phyloP scores from a whole-genome alignment of 805 yeast genomes.

The Wickerhamiella australiensis region DNA sequence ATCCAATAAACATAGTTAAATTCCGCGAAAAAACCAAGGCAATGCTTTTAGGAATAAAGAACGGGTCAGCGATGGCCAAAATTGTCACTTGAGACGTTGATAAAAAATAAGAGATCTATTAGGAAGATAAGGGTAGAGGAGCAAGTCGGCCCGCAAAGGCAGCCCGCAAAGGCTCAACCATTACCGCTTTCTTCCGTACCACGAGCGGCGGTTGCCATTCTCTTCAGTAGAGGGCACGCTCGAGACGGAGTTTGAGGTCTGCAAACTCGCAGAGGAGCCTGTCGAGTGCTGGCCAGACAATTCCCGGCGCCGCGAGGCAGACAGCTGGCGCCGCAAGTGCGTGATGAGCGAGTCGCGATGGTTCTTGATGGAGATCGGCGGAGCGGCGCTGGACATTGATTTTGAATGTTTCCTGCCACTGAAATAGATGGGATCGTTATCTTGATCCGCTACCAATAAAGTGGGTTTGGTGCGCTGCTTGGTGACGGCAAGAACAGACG shows the following conservation, averaged over 20 bases:
- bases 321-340: conserved; percentile 12
- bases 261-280: conserved; percentile 9
- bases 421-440: conserved; percentile 3
- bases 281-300: conserved; percentile 1
- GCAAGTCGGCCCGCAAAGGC: too few relatives aligned
- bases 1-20: neutral
- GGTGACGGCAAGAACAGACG: neutral
- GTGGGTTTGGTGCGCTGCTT: conserved; percentile 6
- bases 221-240: conserved; percentile 1
- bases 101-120: neutral
- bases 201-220: conserved; percentile 3
- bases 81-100: neutral
- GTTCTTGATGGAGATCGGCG: conserved; percentile 5
- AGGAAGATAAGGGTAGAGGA: neutral
- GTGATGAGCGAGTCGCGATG: conserved; percentile 8
- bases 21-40: neutral
- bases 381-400: conserved; percentile 13
- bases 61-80: conserved; percentile 7
- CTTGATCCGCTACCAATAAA: neutral
- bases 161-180: too few relatives aligned
- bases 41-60: neutral
- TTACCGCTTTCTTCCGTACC: conserved; percentile 9
- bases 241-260: neutral
- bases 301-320: conserved; percentile 12
- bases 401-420: conserved; percentile 13